These are phyloP conservation scores for Dactylorhiza incarnata DNA, from an alignment of 106 monocot species.

Conservation along the genomic window DNA sequence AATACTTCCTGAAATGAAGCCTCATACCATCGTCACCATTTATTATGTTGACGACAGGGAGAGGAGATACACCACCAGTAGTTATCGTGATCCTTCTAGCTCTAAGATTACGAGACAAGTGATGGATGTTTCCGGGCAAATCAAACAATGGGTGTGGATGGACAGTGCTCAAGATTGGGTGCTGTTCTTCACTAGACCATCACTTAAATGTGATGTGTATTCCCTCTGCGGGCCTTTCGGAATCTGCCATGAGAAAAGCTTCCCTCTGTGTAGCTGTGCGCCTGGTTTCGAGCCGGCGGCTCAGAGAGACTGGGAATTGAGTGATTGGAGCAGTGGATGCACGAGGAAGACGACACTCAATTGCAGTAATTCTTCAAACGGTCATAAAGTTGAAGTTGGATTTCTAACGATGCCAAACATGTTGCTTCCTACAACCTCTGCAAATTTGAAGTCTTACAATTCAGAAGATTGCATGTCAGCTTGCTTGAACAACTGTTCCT, in stretches of 20 bases:
- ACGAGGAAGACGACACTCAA: constrained; percentile 17
- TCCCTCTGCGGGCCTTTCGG: constrained; percentile 46
- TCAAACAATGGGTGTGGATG: constrained; percentile 28
- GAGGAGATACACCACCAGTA: constrained; percentile 4
- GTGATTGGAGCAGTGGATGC: constrained; percentile 35
- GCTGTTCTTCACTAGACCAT: constrained; percentile 15
- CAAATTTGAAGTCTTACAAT: not conserved
- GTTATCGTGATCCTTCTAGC: not conserved
- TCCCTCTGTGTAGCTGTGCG: constrained; percentile 33
- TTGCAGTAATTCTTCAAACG: constrained; percentile 7
- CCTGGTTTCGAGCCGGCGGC: constrained; percentile 28
- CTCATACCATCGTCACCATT: constrained; percentile 2
- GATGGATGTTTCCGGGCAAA: constrained; percentile 30
- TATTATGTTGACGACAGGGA: not conserved
- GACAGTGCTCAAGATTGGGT: constrained; percentile 12
- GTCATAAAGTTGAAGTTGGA: not conserved
- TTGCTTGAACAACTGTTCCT: constrained; percentile 8
- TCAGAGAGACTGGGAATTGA: constrained; percentile 22
- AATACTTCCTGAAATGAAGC: constrained; percentile 3
- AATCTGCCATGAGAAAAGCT: constrained; percentile 17
- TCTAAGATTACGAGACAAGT: constrained; percentile 2
- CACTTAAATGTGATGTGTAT: constrained; percentile 30
- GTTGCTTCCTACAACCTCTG: not conserved
- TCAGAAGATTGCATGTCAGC: constrained; percentile 7
- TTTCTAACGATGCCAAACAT: constrained; percentile 1